Evolutionary conservation across 371 early-diverging fungal species (phyloP).

Genomic region (Mucor racemosus): DNA sequence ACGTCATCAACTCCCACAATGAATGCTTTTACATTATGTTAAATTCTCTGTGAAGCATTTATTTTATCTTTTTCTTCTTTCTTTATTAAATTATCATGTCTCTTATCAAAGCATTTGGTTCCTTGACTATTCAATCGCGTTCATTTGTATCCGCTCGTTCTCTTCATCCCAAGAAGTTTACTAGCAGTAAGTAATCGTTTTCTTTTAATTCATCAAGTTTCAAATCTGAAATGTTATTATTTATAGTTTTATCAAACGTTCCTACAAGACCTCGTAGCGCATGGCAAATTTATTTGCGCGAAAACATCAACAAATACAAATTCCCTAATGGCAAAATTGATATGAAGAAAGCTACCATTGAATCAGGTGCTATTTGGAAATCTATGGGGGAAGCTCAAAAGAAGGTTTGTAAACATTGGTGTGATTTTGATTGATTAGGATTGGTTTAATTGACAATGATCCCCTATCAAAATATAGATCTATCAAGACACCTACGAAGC

Average conservation of each 20-base stretch:
- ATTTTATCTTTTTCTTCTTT: neutral
- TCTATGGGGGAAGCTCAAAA: slow-evolving; percentile 36
- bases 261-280: slow-evolving; percentile 55
- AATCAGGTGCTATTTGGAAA: slow-evolving; percentile 35
- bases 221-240: neutral
- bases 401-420: slow-evolving; percentile 21
- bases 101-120: slow-evolving; percentile 11
- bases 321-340: slow-evolving; percentile 33
- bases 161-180: slow-evolving; percentile 41
- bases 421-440: neutral
- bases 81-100: slow-evolving; percentile 17
- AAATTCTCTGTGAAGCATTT: neutral
- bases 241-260: slow-evolving; percentile 42
- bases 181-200: slow-evolving; percentile 36
- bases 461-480: slow-evolving; percentile 14
- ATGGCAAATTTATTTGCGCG: slow-evolving; percentile 54
- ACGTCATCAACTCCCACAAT: neutral
- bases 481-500: slow-evolving; percentile 41
- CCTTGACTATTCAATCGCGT: slow-evolving; percentile 23
- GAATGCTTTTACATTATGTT: neutral
- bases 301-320: slow-evolving; percentile 43
- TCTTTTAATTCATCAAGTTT: neutral
- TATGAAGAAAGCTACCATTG: slow-evolving; percentile 27
- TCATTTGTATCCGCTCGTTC: slow-evolving; percentile 20
- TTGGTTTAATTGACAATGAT: neutral